These are phyloP conservation scores for Phytopythium montanum DNA, from an alignment of 352 stramenopile genomes.

Conservation along the genomic window DNA sequence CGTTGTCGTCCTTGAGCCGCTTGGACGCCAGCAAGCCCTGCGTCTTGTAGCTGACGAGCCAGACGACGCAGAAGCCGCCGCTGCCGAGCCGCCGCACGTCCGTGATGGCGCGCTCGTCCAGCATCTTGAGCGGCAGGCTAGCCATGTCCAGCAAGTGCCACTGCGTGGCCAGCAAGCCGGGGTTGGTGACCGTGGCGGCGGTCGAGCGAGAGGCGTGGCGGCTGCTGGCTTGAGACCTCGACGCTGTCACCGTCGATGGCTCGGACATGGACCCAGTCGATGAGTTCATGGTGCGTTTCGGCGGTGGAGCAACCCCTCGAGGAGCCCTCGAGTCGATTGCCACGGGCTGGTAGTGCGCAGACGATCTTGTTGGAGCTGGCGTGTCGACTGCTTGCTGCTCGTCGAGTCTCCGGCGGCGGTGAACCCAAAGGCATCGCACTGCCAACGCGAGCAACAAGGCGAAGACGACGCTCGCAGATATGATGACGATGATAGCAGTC, in stretches of 20 bases:
- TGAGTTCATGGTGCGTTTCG: not conserved
- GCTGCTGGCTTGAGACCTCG: not conserved
- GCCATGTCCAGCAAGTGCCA: conserved; percentile 56
- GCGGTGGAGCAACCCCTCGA: not conserved
- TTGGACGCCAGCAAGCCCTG: conserved; percentile 45
- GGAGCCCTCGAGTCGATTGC: not conserved
- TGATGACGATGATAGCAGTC: not conserved
- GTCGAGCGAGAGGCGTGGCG: not conserved
- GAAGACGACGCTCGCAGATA: not conserved
- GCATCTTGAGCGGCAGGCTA: conserved; percentile 41
- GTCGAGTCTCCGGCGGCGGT: not conserved
- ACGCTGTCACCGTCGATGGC: not conserved
- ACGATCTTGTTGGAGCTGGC: not conserved
- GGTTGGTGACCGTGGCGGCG: not conserved
- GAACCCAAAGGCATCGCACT: not conserved
- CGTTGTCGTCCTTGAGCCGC: conserved; percentile 33
- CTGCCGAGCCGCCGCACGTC: conserved; percentile 43
- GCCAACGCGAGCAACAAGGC: not conserved
- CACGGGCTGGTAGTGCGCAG: not conserved
- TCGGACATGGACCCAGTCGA: not conserved
- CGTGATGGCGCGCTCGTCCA: conserved; percentile 34
- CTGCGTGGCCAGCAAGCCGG: conserved; percentile 13
- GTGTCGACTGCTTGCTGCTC: not conserved
- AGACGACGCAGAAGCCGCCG: conserved; percentile 45
- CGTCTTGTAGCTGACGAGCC: conserved; percentile 40